Evolutionary conservation across 371 early-diverging fungal genomes (phyloP).

Genomic region (Zychaea mexicana): DNA sequence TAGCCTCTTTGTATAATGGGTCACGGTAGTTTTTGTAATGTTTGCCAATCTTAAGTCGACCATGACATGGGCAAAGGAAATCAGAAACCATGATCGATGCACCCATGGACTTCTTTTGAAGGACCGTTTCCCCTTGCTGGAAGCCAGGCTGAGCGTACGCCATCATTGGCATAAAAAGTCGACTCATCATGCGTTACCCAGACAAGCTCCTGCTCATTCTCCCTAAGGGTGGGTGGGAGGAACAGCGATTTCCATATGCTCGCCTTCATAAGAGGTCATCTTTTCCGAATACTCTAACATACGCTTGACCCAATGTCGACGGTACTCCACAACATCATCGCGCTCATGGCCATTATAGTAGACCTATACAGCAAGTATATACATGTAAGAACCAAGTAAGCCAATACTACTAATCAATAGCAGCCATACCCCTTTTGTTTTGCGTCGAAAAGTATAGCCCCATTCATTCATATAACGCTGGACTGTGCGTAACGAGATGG

Average conservation of each 20-base stretch:
- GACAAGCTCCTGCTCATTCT: background rate
- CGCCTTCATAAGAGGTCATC: conserved; percentile 2
- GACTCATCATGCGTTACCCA: conserved; percentile 15
- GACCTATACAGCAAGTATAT: background rate
- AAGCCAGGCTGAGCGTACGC: background rate
- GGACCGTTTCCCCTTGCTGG: background rate
- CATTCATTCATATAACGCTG: conserved; percentile 1
- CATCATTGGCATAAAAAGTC: conserved; percentile 17
- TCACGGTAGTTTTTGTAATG: background rate
- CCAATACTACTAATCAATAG: no score
- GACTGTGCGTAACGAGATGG: background rate
- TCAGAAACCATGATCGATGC: background rate
- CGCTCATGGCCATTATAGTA: conserved; percentile 14
- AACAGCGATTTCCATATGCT: conserved; percentile 2
- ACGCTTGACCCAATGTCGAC: conserved; percentile 1
- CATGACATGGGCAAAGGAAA: background rate
- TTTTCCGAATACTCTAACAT: background rate
- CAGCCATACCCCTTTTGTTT: no score
- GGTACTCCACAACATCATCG: conserved; percentile 4
- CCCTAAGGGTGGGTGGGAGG: background rate
- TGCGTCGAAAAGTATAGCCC: conserved; percentile 11
- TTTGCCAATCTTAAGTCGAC: background rate
- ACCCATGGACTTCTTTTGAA: background rate
- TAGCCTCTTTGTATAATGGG: background rate
- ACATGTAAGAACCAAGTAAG: background rate